Evolutionary conservation across 139 green algal species (phyloP).

Genomic region (Coelastrella sp.): DNA sequence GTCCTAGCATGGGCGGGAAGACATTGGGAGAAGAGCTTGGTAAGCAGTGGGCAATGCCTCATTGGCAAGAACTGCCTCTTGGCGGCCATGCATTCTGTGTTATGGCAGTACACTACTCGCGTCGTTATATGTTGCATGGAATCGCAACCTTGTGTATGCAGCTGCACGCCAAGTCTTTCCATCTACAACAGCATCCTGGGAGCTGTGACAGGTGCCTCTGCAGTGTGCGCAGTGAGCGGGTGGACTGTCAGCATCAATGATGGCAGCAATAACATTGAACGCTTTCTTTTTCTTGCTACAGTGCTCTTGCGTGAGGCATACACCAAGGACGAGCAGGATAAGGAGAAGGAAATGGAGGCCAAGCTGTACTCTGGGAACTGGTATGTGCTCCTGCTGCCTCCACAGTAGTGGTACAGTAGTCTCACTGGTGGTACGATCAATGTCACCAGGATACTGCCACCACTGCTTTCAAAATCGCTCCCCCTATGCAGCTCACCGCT

Average conservation of each 20-base stretch:
- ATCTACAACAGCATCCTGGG: not conserved
- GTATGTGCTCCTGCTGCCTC: not conserved
- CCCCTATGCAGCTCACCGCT: too few species aligned
- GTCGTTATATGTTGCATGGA: too few species aligned
- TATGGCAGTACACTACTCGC: too few species aligned
- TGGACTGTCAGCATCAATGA: not conserved
- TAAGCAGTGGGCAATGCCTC: not conserved
- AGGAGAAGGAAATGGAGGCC: slow-evolving; percentile 2
- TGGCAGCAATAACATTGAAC: not conserved
- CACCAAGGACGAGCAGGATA: slow-evolving; percentile 1
- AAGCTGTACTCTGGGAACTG: slow-evolving; percentile 40
- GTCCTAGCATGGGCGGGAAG: slow-evolving; percentile 32
- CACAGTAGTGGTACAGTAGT: not conserved
- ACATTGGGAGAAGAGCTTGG: slow-evolving; percentile 44
- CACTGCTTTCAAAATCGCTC: too few species aligned
- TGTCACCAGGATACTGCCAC: too few species aligned
- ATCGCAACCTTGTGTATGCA: too few species aligned
- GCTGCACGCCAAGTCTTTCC: too few species aligned
- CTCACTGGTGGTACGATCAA: not conserved
- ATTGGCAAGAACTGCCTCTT: not conserved
- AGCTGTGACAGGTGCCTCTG: not conserved
- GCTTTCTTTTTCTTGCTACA: not conserved
- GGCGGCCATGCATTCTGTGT: not conserved
- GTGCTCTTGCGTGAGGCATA: slow-evolving; percentile 21
- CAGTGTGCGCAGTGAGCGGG: not conserved